Percentiles rank a stretch among this genome's conserved stretches.
phyloP scores from a whole-genome alignment of 345 rosid species.

The Gossypium longicalyx region DNA sequence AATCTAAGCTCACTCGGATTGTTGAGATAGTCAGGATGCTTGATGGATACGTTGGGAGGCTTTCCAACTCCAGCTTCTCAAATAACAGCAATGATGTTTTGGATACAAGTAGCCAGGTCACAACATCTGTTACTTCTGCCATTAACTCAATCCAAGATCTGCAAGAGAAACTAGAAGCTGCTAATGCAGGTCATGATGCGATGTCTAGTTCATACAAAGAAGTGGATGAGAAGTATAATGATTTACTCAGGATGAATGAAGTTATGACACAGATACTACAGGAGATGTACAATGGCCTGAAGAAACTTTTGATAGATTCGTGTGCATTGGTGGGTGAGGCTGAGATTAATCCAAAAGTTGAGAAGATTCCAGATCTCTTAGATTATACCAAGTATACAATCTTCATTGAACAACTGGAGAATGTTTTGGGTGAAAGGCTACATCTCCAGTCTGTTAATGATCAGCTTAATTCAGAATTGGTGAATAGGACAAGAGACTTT shows the following conservation, averaged over 20 bases:
- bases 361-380: conserved; percentile 34
- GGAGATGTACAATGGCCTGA: conserved; percentile 42
- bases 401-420: conserved; percentile 48
- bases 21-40: conserved; percentile 57
- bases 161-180: conserved; percentile 53
- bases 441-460: conserved; percentile 48
- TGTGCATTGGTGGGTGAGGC: conserved; percentile 29
- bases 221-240: conserved; percentile 43
- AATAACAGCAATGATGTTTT: conserved; percentile 28
- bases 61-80: conserved; percentile 16
- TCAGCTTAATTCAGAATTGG: conserved; percentile 54
- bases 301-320: conserved; percentile 43
- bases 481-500: conserved; percentile 38
- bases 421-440: conserved; percentile 48
- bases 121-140: conserved; percentile 50
- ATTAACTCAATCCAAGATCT: conserved; percentile 48
- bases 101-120: conserved; percentile 39
- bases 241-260: conserved; percentile 46
- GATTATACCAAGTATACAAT: conserved; percentile 38
- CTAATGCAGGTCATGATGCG: conserved; percentile 38
- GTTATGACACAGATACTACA: conserved; percentile 29
- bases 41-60: conserved; percentile 38
- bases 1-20: conserved; percentile 36
- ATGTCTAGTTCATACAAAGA: conserved; percentile 39
- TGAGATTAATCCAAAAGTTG: conserved; percentile 25